Conservation (phyloP, 495 filamentous ascomycete species). For the Penicillium angulare region DNA sequence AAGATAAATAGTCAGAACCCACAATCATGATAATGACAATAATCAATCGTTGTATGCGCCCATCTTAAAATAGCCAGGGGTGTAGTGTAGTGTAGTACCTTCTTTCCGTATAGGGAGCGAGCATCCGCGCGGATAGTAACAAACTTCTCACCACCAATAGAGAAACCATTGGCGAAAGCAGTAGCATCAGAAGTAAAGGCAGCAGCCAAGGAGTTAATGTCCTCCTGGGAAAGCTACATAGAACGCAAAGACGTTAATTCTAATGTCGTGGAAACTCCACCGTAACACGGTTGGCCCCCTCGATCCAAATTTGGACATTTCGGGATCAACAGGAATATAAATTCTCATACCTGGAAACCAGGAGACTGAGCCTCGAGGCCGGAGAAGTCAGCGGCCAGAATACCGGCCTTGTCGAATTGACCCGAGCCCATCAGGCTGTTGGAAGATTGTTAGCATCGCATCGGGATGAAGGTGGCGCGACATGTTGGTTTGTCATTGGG, state of each 20-base stretch:
- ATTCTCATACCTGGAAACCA: slow-evolving; percentile 61
- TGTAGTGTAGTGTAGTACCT: slow-evolving; percentile 58
- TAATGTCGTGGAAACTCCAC: background rate
- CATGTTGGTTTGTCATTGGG: no score
- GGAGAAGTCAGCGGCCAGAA: slow-evolving; percentile 77
- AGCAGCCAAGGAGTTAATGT: slow-evolving; percentile 34
- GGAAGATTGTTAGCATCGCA: slow-evolving; percentile 15
- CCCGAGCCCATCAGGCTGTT: slow-evolving; percentile 76
- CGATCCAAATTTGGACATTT: background rate
- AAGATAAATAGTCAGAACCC: background rate
- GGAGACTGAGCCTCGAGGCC: slow-evolving; percentile 75
- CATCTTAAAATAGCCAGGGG: background rate
- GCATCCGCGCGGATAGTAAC: slow-evolving; percentile 71
- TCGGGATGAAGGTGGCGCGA: slow-evolving; percentile 6
- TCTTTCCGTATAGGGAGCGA: slow-evolving; percentile 77
- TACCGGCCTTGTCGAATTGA: slow-evolving; percentile 84
- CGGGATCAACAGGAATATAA: background rate
- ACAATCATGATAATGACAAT: background rate
- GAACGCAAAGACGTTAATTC: background rate
- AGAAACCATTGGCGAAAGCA: slow-evolving; percentile 54
- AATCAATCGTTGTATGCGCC: background rate
- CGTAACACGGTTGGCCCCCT: slow-evolving; percentile 8
- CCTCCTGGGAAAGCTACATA: slow-evolving; percentile 36
- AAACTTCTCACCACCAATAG: slow-evolving; percentile 70
- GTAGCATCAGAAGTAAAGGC: slow-evolving; percentile 31